Evolutionary conservation across 108 stramenopile species (phyloP), one percentile per base, ranked within the genome.

Genomic region (Discostella pseudostelligera): DNA sequence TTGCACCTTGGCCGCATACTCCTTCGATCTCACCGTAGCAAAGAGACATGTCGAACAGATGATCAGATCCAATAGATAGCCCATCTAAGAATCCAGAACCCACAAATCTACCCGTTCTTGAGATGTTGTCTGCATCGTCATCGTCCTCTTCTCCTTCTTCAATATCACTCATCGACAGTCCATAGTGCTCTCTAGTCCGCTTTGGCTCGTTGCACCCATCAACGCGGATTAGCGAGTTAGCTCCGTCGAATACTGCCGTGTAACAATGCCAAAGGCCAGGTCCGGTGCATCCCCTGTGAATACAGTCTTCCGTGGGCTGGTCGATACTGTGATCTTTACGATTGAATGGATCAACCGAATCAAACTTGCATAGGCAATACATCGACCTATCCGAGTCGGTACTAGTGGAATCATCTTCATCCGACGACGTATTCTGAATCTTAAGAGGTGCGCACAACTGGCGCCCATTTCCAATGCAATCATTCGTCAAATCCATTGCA

Each of bases 191-290:
- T 48, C 56, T 51, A 44, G 62, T 79, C 10, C 25, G 45, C 12
- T 67, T 28, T 11, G 69, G 64, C 59, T 92, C 91, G 22, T 55
- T 47, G 8, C 68, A 46, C 0, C 92, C 92, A 70, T 93, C 92
- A 10, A 93, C 83, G 9, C 77, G 56, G 46, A 78, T 61, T 13
- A 69, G 60, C 36, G 67, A 69, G 14, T 68, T 50, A 26, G 17
- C 3, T 20, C 88, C 92, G 44, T 93, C 88, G 70, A 88, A 83
- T 10, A 93, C 67, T 26, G 82, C 83, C 11, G 65, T 59, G 51
- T 93, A 93, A 50, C 87, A 87, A 62, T 90, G 92, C 92, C 92
- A 93, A 17, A 54, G 58, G 9, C 92, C 92, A 13, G 92, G 92
- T 29, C 87, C 87, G 20, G 63, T 69, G 8, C 35, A 39, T 2